Conservation (phyloP, 345 rosid species). For the Balakata baccata region DNA sequence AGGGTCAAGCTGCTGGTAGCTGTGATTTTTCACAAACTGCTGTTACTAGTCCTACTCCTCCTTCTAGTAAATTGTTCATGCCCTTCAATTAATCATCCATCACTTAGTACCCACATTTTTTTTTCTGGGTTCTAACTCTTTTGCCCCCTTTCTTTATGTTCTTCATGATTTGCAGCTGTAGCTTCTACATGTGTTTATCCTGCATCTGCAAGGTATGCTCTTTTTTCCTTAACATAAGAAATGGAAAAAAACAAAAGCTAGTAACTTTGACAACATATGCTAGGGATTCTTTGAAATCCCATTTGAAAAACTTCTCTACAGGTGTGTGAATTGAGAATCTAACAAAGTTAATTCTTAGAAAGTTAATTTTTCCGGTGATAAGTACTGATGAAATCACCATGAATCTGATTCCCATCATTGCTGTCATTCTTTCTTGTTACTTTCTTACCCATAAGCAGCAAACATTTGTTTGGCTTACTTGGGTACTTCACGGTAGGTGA, state of each 20-base stretch:
- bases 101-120: neutral
- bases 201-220: constrained; percentile 16
- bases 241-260: neutral
- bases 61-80: constrained; percentile 10
- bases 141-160: neutral
- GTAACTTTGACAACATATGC: neutral
- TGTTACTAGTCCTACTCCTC: constrained; percentile 17
- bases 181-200: constrained; percentile 19
- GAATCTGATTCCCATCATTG: neutral
- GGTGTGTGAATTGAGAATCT: neutral
- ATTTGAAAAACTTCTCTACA: neutral
- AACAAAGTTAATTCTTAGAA: neutral
- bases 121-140: neutral
- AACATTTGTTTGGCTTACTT: neutral
- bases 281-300: neutral
- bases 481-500: neutral
- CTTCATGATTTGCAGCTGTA: constrained; percentile 11
- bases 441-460: neutral
- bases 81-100: neutral
- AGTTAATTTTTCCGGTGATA: neutral
- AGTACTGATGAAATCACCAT: neutral
- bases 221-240: neutral
- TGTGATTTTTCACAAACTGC: constrained; percentile 84
- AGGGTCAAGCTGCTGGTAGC: constrained; percentile 49
- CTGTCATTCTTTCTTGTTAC: neutral